Evolutionary conservation across 2,329 filamentous ascomycete species (phyloP).

Genomic region (Teratosphaeria viscida): DNA sequence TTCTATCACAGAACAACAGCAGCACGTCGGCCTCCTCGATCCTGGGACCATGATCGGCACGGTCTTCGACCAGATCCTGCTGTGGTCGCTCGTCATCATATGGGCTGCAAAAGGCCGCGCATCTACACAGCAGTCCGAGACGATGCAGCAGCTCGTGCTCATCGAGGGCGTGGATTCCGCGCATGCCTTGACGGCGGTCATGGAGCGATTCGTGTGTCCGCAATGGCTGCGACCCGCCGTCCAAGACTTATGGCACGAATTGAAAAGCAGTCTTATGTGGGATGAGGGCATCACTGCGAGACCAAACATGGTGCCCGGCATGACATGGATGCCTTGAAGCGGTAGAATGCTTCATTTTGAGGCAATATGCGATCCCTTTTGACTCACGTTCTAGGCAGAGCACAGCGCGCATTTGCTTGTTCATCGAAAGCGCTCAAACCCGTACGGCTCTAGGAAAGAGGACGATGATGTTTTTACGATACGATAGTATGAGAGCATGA

Average conservation of each 20-base stretch:
- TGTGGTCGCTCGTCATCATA: not conserved
- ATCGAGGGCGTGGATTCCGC: not conserved
- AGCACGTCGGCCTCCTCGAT: not conserved
- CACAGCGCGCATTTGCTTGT: not conserved
- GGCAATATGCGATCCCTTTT: not conserved
- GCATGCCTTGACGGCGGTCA: not conserved
- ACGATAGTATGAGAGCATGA: not conserved
- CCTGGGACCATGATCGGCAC: not conserved
- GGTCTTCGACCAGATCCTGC: not conserved
- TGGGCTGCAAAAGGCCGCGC: not conserved
- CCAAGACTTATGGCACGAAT: not conserved
- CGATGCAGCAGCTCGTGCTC: not conserved
- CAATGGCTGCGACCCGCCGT: not conserved
- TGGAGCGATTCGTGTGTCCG: not conserved
- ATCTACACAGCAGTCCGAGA: not conserved
- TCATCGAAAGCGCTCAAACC: not conserved
- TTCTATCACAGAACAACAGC: not conserved
- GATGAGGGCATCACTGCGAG: not conserved
- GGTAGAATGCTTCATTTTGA: not conserved
- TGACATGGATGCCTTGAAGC: not conserved
- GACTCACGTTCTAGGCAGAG: not conserved
- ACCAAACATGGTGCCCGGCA: not conserved
- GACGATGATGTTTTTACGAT: not conserved
- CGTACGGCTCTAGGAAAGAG: not conserved
- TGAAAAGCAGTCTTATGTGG: not conserved